Evolutionary conservation across 2,329 filamentous ascomycete genomes (phyloP), one percentile per base, ranked within the genome.

Genomic region (Immersiporthe knoxdaviesiana): DNA sequence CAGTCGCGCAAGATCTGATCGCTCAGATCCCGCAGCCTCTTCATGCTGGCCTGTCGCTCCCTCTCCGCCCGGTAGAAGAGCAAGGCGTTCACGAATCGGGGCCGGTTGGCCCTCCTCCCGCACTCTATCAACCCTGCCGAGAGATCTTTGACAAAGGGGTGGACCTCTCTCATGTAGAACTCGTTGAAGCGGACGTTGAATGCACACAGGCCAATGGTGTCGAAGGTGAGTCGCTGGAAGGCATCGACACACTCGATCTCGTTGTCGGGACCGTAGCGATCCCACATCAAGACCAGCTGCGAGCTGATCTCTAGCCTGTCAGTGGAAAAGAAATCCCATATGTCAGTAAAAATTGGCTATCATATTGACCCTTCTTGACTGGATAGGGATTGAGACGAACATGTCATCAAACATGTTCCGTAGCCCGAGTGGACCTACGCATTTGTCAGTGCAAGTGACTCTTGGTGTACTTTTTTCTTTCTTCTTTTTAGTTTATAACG

Each of bases 111-210:
- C 21, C 44, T 47, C 44, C 21, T 47, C 21, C 44, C 44, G 18
- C 44, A 47, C 21, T 47, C 44, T 47, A 47, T 47, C 18, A 47
- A 8, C 44, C 44, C 44, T 47, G 18, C 44, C n/a, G 44, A 47
- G 18, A 47, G 44, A 47, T 47, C 8, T 21, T 47, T 47, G 21
- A 47, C 44, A 6, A 47, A 47, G 11, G 24, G 50, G 12, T 54
- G 50, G 50, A 54, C 50, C 12, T 54, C 50, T 27, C 3, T 54
- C n/a, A 54, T 54, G 50, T 54, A 54, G 50, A 54, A 54, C 24
- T 27, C 24, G 50, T 54, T 54, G 24, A 54, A 54, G 50, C 50
- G 24, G 11, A 54, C 50, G 11, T 54, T 54, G 50, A 54, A 54
- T 27, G 50, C 50, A 54, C n/a, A 27, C 14, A 27, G n/a, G 8